Conservation (phyloP, 2,329 filamentous ascomycete genomes). For the Xylaria hypoxylon region DNA sequence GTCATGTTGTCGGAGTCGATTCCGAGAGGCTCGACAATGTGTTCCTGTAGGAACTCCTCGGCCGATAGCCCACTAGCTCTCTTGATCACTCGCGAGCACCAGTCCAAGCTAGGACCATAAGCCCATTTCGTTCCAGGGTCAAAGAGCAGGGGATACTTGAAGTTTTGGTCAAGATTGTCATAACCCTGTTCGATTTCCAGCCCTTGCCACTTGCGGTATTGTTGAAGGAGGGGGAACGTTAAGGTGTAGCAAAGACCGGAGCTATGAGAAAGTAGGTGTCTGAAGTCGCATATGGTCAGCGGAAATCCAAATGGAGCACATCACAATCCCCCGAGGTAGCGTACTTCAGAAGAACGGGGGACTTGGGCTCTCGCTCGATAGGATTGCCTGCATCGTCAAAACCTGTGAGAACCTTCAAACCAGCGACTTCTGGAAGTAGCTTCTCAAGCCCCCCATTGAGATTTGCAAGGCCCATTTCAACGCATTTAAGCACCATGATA, state of each 20-base stretch:
- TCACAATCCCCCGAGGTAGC: not conserved
- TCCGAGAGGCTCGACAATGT: conserved; percentile 33
- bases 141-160: conserved; percentile 37
- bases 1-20: conserved; percentile 39
- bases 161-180: conserved; percentile 35
- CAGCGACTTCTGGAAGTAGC: conserved; percentile 36
- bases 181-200: conserved; percentile 20
- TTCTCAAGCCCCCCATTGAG: conserved; percentile 31
- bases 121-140: conserved; percentile 36
- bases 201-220: conserved; percentile 36
- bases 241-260: conserved; percentile 34
- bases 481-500: conserved; percentile 38
- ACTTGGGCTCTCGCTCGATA: conserved; percentile 38
- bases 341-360: conserved; percentile 37
- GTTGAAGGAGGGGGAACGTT: conserved; percentile 28
- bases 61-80: conserved; percentile 27
- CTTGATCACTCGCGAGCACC: conserved; percentile 34
- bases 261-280: conserved; percentile 34
- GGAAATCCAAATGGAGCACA: not conserved
- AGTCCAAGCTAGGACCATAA: conserved; percentile 34
- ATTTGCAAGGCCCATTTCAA: conserved; percentile 31
- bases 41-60: conserved; percentile 34
- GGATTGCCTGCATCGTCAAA: conserved; percentile 38
- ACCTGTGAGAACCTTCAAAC: conserved; percentile 35
- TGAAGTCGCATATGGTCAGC: conserved; percentile 18